A percentile compares a stretch with the other conserved stretches of the same genome.
phyloP scores from a whole-genome alignment of 768 basidiomycete species.

The Aureoboletus auriporus region DNA sequence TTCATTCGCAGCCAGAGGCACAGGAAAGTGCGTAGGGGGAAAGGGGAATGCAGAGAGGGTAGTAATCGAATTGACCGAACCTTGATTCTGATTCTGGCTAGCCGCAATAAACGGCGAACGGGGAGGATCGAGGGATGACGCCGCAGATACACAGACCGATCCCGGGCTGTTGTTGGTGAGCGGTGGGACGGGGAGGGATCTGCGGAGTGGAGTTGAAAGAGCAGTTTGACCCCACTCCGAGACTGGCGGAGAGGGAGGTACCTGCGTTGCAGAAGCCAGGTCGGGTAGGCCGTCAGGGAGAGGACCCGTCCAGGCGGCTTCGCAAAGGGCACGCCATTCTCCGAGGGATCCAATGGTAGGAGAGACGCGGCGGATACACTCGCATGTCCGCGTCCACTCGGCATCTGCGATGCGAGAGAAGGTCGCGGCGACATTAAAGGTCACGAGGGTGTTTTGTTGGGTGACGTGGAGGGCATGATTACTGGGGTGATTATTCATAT shows the following conservation, averaged over 20 bases:
- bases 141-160: constrained; percentile 5
- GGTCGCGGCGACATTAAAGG: constrained; percentile 58
- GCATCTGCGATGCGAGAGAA: constrained; percentile 72
- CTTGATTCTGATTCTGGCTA: constrained; percentile 18
- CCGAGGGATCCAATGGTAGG: constrained; percentile 67
- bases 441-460: constrained; percentile 55
- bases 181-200: constrained; percentile 22
- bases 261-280: constrained; percentile 3
- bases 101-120: constrained; percentile 17
- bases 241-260: background rate
- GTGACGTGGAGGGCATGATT: constrained; percentile 63
- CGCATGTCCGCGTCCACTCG: constrained; percentile 71
- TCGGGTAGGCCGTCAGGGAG: constrained; percentile 31
- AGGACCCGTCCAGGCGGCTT: constrained; percentile 64
- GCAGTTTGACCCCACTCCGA: constrained; percentile 31
- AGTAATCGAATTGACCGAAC: constrained; percentile 47
- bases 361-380: constrained; percentile 64
- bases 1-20: constrained; percentile 41
- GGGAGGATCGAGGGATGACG: constrained; percentile 19
- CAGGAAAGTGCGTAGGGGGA: constrained; percentile 69
- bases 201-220: constrained; percentile 13
- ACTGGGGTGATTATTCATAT: constrained; percentile 31
- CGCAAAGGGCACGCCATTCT: constrained; percentile 70
- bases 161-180: constrained; percentile 7
- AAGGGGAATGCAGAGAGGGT: constrained; percentile 71